A percentile compares a stretch with the other conserved stretches of the same genome.
phyloP scores from a whole-genome alignment of 2,329 filamentous ascomycete species.

The Blumeriella jaapii region DNA sequence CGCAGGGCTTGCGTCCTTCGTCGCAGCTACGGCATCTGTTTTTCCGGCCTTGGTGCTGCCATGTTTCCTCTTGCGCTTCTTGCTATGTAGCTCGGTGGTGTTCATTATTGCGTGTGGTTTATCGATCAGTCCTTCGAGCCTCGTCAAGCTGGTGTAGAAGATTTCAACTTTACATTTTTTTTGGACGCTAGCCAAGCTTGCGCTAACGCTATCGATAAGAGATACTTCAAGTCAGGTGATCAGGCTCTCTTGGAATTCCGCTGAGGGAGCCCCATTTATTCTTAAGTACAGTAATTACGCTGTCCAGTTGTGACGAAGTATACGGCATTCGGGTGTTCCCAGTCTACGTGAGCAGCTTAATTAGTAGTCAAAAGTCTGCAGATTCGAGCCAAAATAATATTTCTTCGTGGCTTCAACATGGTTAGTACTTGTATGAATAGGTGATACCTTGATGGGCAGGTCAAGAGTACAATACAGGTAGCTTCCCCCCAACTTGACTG shows the following conservation, averaged over 20 bases:
- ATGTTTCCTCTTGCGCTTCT: constrained; percentile 28
- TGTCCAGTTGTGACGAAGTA: no score
- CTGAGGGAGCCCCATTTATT: no score
- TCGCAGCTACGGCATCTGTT: constrained; percentile 6
- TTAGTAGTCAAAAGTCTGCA: no score
- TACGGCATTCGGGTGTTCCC: no score
- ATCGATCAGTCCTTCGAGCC: background rate
- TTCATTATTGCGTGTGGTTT: constrained; percentile 14
- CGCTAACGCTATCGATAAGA: constrained; percentile 12
- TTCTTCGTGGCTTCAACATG: background rate
- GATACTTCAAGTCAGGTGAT: no score
- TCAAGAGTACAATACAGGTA: background rate
- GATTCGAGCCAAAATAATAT: background rate
- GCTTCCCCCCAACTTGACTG: background rate
- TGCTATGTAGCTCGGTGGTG: constrained; percentile 20
- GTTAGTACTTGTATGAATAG: background rate
- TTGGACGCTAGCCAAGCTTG: constrained; percentile 6
- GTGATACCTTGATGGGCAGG: background rate
- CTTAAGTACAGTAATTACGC: no score
- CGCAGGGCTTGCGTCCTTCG: constrained; percentile 7
- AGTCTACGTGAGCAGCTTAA: no score
- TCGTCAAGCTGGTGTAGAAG: constrained; percentile 4
- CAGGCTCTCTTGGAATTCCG: no score
- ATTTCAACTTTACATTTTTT: constrained; percentile 6
- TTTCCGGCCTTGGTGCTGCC: constrained; percentile 17